Base-by-base conservation (phyloP, 2,329 filamentous ascomycete species). In the Myriosclerotinia curreyana region DNA sequence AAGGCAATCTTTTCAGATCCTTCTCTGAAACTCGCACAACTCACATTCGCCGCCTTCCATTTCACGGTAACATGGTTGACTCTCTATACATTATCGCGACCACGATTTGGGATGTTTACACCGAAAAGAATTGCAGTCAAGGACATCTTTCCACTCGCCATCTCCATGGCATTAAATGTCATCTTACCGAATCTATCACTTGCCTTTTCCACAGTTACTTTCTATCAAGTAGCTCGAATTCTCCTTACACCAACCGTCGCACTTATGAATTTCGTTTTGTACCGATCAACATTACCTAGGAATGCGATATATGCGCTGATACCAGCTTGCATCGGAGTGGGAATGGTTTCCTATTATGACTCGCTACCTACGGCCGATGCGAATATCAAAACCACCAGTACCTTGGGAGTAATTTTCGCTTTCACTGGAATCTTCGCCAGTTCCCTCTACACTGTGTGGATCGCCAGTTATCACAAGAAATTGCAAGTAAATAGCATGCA, bases 141-240 rank as follows among this genome's bases (percentile, higher is more conserved):
- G 65, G 80, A 84, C 44, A 83, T 90, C 63, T 76, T 88, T 22
- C 87, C 87, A 3, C 78, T 90, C n/a, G 84, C 85, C 3, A 71
- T 86, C 38, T 82, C 85, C 71, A 89, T 90, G 86, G 82, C 84
- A 60, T 78, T 87, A 65, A 89, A 89, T 74, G 86, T 90, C 72
- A 85, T 90, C 67, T 78, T 90, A 12, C 86, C 86, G 12, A 90
- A 90, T 71, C 76, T 89, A 8, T 88, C 85, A 1, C 78, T 90
- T 51, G 86, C 86, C 38, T 88, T 84, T 74, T 89, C 86, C 28
- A 83, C 83, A 59, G 83, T 90, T 50, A 86, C 86, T 50, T 89
- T 90, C 74, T 90, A 89, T 74, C 87, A 90, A 74, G 82, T 89
- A 56, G 86, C 85, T 5, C 83, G 86, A 31, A 87, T 89, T 65